Percentiles rank a stretch among this genome's conserved stretches.
These are phyloP conservation scores for Sarcocystis neurona DNA, from an alignment of 169 alveolate genomes.

Conservation along the genomic window DNA sequence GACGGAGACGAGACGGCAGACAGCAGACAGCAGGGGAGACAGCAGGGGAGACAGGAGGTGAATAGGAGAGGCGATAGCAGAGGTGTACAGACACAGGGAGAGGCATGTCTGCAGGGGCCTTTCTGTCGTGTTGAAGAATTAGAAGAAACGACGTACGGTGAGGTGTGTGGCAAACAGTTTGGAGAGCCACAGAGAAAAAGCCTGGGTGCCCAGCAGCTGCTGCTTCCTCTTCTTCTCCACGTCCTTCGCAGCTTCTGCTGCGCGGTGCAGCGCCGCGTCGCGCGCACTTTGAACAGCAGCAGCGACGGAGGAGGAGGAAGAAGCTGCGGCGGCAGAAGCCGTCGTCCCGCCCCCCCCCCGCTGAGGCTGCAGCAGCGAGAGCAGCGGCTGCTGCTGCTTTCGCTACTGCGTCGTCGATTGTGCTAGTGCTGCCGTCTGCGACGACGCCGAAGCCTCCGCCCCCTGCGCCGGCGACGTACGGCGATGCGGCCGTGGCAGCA, in stretches of 20 bases:
- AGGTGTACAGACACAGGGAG: too few relatives aligned
- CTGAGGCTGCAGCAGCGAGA: slow-evolving; percentile 23
- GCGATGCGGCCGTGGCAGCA: slow-evolving; percentile 2
- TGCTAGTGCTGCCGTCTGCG: slow-evolving; percentile 31
- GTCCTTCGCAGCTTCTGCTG: slow-evolving; percentile 13
- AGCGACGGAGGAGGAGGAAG: not conserved
- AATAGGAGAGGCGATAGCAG: too few relatives aligned
- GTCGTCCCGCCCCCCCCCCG: not conserved
- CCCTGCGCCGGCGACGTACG: not conserved
- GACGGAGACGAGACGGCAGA: too few relatives aligned
- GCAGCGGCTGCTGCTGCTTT: slow-evolving; percentile 27
- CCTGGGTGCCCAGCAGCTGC: not conserved
- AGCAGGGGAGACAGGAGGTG: too few relatives aligned
- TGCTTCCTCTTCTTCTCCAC: not conserved
- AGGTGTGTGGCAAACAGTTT: not conserved
- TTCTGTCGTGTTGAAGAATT: too few relatives aligned
- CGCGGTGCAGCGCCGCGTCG: slow-evolving; percentile 21
- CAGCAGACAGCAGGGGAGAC: too few relatives aligned
- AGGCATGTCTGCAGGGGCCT: too few relatives aligned
- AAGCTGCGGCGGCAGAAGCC: not conserved
- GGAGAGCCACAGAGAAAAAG: slow-evolving; percentile 11
- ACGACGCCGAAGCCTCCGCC: slow-evolving; percentile 6
- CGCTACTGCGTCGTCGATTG: not conserved
- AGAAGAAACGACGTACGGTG: too few relatives aligned
- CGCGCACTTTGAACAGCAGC: slow-evolving; percentile 1